Percentiles rank a stretch among this genome's conserved stretches.
These are phyloP conservation scores for Penicillium brasilianum DNA, from an alignment of 2,329 filamentous ascomycete species.

Conservation along the genomic window DNA sequence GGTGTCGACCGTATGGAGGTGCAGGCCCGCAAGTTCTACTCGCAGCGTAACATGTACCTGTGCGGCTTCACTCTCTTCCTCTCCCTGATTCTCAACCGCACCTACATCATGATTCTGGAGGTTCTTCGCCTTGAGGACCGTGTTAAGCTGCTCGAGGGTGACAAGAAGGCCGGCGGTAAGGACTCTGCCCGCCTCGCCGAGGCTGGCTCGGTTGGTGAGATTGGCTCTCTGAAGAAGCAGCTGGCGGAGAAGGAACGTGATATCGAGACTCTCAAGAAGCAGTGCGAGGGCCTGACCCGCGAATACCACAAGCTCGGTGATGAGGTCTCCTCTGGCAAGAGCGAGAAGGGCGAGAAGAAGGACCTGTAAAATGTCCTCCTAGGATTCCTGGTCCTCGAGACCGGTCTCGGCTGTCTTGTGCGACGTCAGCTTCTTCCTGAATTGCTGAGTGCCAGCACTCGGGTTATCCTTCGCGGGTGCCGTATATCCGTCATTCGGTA, in stretches of 20 bases:
- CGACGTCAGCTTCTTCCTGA: background rate
- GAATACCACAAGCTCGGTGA: conserved; percentile 89
- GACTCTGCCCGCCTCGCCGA: conserved; percentile 72
- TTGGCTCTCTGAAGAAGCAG: conserved; percentile 75
- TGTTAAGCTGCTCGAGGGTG: conserved; percentile 79
- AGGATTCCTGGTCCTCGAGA: background rate
- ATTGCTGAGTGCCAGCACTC: background rate
- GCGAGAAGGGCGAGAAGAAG: conserved; percentile 59
- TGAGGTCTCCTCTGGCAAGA: conserved; percentile 66
- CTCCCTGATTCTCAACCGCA: conserved; percentile 95
- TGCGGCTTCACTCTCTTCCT: conserved; percentile 99
- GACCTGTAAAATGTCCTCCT: conserved; percentile 50
- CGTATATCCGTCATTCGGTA: background rate
- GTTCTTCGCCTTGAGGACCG: conserved; percentile 90
- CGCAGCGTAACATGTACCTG: conserved; percentile 99
- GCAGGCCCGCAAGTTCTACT: conserved; percentile 99
- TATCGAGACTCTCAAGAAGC: conserved; percentile 88
- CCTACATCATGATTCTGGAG: conserved; percentile 96
- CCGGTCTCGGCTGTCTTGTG: background rate
- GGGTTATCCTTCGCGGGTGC: background rate
- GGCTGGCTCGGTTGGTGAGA: conserved; percentile 73
- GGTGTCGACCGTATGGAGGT: conserved; percentile 97
- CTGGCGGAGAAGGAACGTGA: conserved; percentile 78
- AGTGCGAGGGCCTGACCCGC: conserved; percentile 78
- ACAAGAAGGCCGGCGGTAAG: conserved; percentile 65